These are phyloP conservation scores for Arthrobotrys megalospora DNA, from an alignment of 2,329 filamentous ascomycete species.

Conservation along the genomic window DNA sequence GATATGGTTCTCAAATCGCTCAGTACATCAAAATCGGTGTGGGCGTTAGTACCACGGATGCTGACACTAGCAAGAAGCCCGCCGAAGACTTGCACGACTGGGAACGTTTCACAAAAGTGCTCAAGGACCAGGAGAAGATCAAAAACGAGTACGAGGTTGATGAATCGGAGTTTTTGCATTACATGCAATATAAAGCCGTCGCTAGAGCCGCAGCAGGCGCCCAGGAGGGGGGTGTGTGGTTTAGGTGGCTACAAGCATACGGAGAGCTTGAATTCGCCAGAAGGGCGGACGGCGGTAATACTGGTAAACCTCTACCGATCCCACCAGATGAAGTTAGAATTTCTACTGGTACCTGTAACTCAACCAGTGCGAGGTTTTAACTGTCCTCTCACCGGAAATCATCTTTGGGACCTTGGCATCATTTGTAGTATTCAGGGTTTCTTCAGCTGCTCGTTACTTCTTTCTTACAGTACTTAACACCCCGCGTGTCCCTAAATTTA, in stretches of 20 bases:
- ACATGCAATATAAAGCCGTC: constrained; percentile 14
- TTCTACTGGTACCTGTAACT: too few relatives aligned
- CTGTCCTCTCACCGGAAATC: too few relatives aligned
- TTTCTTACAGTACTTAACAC: too few relatives aligned
- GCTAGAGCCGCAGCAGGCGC: background rate
- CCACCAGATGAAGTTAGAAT: too few relatives aligned
- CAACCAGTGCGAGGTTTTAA: too few relatives aligned
- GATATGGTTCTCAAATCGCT: constrained; percentile 27
- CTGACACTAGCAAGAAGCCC: background rate
- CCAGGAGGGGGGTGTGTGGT: background rate
- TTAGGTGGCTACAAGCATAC: background rate
- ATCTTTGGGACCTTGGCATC: too few relatives aligned
- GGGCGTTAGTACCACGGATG: background rate
- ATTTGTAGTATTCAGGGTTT: too few relatives aligned
- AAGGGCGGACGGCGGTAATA: background rate
- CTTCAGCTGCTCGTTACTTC: too few relatives aligned
- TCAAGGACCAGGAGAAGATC: background rate
- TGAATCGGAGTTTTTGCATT: constrained; percentile 6
- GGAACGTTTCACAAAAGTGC: constrained; percentile 7
- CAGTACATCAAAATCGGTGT: constrained; percentile 14
- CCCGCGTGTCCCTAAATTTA: too few relatives aligned
- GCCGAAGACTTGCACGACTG: background rate
- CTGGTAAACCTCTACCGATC: background rate
- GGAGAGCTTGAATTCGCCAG: background rate
- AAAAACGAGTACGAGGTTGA: background rate